Conservation (phyloP, 306 rosid genomes). For the Fragaria iinumae region DNA sequence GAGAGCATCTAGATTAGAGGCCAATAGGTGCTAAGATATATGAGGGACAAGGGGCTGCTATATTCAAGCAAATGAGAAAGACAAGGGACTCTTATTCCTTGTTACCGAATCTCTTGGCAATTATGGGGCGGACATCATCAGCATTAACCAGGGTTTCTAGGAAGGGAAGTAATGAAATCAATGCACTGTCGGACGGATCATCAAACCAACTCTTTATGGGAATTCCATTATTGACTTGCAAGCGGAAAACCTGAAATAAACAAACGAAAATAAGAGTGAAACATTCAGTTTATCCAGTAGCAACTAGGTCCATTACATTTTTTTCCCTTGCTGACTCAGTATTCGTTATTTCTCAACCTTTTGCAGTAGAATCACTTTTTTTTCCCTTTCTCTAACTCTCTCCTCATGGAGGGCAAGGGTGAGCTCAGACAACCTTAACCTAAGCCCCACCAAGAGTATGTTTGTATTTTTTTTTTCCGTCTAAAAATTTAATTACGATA, state of each 20-base stretch:
- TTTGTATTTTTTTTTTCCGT: not conserved
- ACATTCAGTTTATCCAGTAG: slow-evolving; percentile 16
- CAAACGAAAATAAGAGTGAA: slow-evolving; percentile 37
- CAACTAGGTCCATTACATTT: slow-evolving; percentile 1
- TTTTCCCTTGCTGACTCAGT: not conserved
- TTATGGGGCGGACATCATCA: slow-evolving; percentile 96
- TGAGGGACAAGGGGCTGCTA: slow-evolving; percentile 44
- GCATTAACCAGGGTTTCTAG: slow-evolving; percentile 86
- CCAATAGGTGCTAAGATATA: slow-evolving; percentile 41
- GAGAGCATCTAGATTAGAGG: slow-evolving; percentile 52
- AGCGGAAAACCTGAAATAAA: slow-evolving; percentile 82
- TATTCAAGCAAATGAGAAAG: slow-evolving; percentile 58
- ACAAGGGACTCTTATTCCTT: slow-evolving; percentile 65
- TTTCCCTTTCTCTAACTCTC: not conserved
- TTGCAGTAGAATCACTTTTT: not conserved
- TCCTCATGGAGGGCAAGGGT: not conserved
- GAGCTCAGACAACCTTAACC: not conserved
- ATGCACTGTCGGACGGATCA: slow-evolving; percentile 77
- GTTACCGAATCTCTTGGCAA: slow-evolving; percentile 83
- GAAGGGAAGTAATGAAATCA: slow-evolving; percentile 92
- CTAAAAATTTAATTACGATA: not conserved
- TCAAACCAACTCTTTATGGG: slow-evolving; percentile 99
- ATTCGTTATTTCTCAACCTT: not conserved
- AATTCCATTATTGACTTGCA: slow-evolving; percentile 98
- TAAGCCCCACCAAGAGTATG: not conserved